A percentile compares a stretch with the other conserved stretches of the same genome.
Conservation (phyloP, 805 yeast species). For the Zygosaccharomyces bisporus region DNA sequence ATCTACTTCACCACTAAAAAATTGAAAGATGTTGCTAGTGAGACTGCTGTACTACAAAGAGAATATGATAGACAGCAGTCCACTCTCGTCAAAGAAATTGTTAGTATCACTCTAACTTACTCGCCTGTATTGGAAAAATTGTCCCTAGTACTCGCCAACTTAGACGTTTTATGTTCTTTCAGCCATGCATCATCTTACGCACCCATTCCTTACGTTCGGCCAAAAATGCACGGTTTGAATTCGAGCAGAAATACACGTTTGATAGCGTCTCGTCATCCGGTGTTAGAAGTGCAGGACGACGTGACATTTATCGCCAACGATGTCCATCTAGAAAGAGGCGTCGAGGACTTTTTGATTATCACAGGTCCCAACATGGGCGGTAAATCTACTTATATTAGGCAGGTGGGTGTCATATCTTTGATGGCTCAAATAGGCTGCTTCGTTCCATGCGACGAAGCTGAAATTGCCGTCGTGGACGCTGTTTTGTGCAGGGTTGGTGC, state of each 20-base stretch:
- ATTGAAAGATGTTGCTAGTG: slow-evolving; percentile 56
- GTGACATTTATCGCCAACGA: slow-evolving; percentile 89
- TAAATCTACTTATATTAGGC: slow-evolving; percentile 88
- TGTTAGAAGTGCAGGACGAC: slow-evolving; percentile 89
- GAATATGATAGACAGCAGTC: slow-evolving; percentile 75
- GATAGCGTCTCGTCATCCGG: slow-evolving; percentile 87
- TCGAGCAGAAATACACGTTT: slow-evolving; percentile 51
- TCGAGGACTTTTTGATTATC: slow-evolving; percentile 70
- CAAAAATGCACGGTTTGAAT: slow-evolving; percentile 55
- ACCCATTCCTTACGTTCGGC: slow-evolving; percentile 75
- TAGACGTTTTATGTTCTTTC: slow-evolving; percentile 82
- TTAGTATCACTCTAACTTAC: slow-evolving; percentile 76
- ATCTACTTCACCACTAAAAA: slow-evolving; percentile 79
- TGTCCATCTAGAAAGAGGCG: slow-evolving; percentile 55
- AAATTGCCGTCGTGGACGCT: slow-evolving; percentile 81
- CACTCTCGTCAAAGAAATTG: slow-evolving; percentile 76
- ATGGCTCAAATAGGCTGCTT: slow-evolving; percentile 90
- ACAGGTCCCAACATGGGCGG: slow-evolving; percentile 99
- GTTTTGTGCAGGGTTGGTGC: slow-evolving; percentile 97
- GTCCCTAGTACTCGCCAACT: slow-evolving; percentile 57
- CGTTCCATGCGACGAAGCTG: slow-evolving; percentile 77
- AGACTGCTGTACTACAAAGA: slow-evolving; percentile 53
- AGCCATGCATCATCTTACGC: slow-evolving; percentile 83
- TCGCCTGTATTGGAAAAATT: slow-evolving; percentile 71
- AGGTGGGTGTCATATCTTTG: slow-evolving; percentile 79